Evolutionary conservation across 306 rosid species (phyloP), one percentile per base, ranked within the genome.

Genomic region (Acacia crassicarpa): DNA sequence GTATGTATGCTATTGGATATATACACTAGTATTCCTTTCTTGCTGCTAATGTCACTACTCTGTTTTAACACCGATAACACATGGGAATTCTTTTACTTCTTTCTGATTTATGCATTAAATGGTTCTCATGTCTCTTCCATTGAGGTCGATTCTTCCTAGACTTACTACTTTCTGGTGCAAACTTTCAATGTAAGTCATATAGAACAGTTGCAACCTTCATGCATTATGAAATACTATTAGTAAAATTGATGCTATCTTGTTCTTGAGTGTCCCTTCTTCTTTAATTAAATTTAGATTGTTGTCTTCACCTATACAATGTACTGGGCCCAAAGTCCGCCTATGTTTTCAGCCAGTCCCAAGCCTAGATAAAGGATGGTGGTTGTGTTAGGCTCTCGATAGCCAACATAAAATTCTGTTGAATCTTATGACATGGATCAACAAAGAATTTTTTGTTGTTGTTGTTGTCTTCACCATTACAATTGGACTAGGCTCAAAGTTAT

Each of bases 1-100:
- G 99, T 93, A 85, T 78, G 88, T 35, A 45, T 78, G 45, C 65
- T 27, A 30, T 68, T 67, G 59, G 9, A 54, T 80, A 25, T 48
- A 16, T 67, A 32, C 66, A 8, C 38, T 44, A 7, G 45, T 49
- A 49, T 70, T 77, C n/a, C 45, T 35, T 77, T 25, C n/a, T 27
- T 30, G 12, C 22, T 67, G 17, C 40, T 30, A 25, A 27, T 20
- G 38, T 7, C 20, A 16, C 45, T 33, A 35, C 33, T 61, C 63
- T 33, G 19, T 76, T 73, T 51, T 67, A 32, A 68, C 25, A 2
- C 40, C 71, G 63, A 32, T 68, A 33, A 30, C 71, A 25, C 78
- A n/a, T 27, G 67, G 53, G 12, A 56, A 67, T 63, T 38, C 9
- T 48, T 77, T 38, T 10, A 40, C 6, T 23, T 20, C 25, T 13